These are phyloP conservation scores for Gossypium aridum DNA, from an alignment of 441 rosid genomes.

Conservation along the genomic window DNA sequence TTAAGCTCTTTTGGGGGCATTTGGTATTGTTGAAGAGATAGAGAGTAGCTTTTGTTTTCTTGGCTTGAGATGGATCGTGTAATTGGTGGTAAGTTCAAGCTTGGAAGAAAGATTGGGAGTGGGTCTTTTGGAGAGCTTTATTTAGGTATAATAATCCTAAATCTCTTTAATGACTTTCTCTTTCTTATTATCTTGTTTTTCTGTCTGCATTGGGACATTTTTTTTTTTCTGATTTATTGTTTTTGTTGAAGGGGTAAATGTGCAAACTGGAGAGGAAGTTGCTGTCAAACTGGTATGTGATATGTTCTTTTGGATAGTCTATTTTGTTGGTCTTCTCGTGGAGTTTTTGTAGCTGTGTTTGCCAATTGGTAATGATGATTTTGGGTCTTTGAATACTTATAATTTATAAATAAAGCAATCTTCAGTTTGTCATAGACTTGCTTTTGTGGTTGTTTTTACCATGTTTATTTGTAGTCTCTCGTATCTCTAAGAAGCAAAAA, in stretches of 20 bases:
- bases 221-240: background rate
- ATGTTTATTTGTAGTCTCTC: background rate
- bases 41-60: conserved; percentile 3
- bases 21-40: conserved; percentile 1
- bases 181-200: background rate
- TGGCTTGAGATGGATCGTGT: conserved; percentile 64
- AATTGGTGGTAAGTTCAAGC: conserved; percentile 90
- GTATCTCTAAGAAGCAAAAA: background rate
- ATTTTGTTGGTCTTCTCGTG: background rate
- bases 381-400: background rate
- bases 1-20: conserved; percentile 9
- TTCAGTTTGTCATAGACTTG: background rate
- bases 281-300: conserved; percentile 87
- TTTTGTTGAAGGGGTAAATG: conserved; percentile 62
- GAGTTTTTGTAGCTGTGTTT: background rate
- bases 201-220: conserved; percentile 4
- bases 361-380: background rate
- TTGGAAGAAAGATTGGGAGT: conserved; percentile 95
- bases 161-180: background rate
- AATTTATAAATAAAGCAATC: background rate
- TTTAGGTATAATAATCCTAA: conserved; percentile 45
- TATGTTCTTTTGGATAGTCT: background rate
- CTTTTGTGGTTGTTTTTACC: background rate
- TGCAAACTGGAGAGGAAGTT: conserved; percentile 96
- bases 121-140: conserved; percentile 97